Evolutionary conservation across 2,329 filamentous ascomycete genomes (phyloP), one percentile per base, ranked within the genome.

Genomic region (Scedosporium apiospermum): DNA sequence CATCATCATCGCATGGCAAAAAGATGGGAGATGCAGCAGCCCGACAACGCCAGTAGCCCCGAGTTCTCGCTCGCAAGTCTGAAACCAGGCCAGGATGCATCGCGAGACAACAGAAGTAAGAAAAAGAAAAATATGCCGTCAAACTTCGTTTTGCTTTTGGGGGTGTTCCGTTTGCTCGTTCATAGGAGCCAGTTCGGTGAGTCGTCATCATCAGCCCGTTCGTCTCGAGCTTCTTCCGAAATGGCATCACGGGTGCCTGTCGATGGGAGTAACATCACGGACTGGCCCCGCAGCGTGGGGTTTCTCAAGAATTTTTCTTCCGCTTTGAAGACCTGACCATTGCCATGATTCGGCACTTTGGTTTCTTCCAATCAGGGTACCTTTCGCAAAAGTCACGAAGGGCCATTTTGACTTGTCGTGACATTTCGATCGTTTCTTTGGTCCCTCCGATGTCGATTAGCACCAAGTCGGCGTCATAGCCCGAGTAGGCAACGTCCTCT

Each of bases 331-430:
- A 18, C 10, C 23, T 21, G 12, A 27, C 21, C 53, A 73, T 59
- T 6, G 72, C 71, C 62, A 74, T 65, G 63, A 80, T 74, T 27
- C 68, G 69, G 75, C 77, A 80, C 2, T 64, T 65, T 1, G 74
- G 73, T 5, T 74, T 69, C 12, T 53, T 68, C 72, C 74, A 77
- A 14, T 64, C 64, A 0, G 72, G 70, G 3, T 68, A 65, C 30
- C 71, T 65, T 9, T 70, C 66, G 41, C 68, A 68, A n/a, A 77
- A 65, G 3, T 69, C 70, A 9, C 64, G 64, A 44, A 78, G 67
- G 9, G 76, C 76, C 63, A 64, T 65, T 30, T 65, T 62, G 21
- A 79, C 70, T 64, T 77, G 75, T 44, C 69, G 67, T 23, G 69
- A 69, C 65, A 80, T 72, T 41, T 69, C 69, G 58, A 74, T 68